Conservation (phyloP, 1,139 yeast genomes). For the Wickerhamomyces sp. region DNA sequence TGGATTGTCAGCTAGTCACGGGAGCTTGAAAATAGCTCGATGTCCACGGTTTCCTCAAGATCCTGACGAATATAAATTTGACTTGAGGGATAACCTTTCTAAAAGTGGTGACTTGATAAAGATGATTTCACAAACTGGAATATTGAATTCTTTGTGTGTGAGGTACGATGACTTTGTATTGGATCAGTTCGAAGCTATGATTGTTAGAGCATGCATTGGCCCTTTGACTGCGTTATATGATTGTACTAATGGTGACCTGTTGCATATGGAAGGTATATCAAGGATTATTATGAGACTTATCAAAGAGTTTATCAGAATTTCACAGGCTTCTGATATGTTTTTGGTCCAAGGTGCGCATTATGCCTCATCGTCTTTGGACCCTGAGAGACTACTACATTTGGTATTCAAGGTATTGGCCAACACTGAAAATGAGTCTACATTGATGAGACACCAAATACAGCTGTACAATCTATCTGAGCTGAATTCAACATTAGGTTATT, state of each 20-base stretch:
- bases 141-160: constrained; percentile 35
- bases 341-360: constrained; percentile 30
- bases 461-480: constrained; percentile 54
- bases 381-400: constrained; percentile 36
- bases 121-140: constrained; percentile 27
- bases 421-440: constrained; percentile 50
- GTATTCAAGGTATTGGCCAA: constrained; percentile 36
- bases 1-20: constrained; percentile 57
- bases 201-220: constrained; percentile 70
- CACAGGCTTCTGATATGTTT: constrained; percentile 34
- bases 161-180: constrained; percentile 45
- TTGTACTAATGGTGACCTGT: constrained; percentile 62
- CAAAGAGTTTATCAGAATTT: constrained; percentile 40
- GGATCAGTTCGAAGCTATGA: constrained; percentile 61
- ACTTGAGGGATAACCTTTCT: constrained; percentile 7
- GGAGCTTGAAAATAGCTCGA: constrained; percentile 42
- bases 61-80: constrained; percentile 16
- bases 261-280: constrained; percentile 31
- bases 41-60: constrained; percentile 23
- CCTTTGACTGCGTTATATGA: constrained; percentile 66
- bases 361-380: constrained; percentile 34
- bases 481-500: constrained; percentile 62
- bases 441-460: constrained; percentile 64
- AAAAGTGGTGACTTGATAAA: constrained; percentile 31
- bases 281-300: constrained; percentile 37